A percentile compares a stretch with the other conserved stretches of the same genome.
phyloP scores from a whole-genome alignment of 371 early-diverging fungal species.

The Parasitella parasitica region DNA sequence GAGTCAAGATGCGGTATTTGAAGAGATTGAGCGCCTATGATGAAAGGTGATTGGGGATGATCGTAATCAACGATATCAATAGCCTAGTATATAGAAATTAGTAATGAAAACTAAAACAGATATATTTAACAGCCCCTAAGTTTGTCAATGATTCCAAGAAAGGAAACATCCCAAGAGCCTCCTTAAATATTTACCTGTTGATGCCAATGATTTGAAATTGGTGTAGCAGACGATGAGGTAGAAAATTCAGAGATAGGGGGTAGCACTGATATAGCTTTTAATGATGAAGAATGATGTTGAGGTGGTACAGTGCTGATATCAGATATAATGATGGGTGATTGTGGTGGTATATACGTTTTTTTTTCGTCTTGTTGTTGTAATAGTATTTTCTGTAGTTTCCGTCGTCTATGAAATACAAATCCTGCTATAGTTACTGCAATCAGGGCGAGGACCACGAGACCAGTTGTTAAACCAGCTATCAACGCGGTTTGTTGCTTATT shows the following conservation, averaged over 20 bases:
- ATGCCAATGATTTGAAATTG: not conserved
- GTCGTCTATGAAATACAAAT: conserved; percentile 31
- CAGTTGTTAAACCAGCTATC: conserved; percentile 39
- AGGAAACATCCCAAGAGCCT: not conserved
- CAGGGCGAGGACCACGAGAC: conserved; percentile 24
- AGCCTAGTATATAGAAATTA: not conserved
- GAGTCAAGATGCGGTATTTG: conserved; percentile 36
- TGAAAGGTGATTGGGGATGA: conserved; percentile 23
- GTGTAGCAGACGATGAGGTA: not conserved
- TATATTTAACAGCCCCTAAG: not conserved
- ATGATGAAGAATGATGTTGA: conserved; percentile 4
- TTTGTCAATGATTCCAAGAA: not conserved
- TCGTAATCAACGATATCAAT: conserved; percentile 7
- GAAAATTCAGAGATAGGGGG: not conserved
- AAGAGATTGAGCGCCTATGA: conserved; percentile 24
- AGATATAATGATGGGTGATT: conserved; percentile 2
- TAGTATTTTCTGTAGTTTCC: conserved; percentile 6
- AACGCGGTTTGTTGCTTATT: conserved; percentile 9
- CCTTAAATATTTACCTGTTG: conserved; percentile 1
- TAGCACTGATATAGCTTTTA: not conserved
- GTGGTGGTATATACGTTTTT: not conserved
- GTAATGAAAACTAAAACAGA: not conserved
- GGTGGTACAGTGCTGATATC: conserved; percentile 1
- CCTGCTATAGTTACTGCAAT: conserved; percentile 27
- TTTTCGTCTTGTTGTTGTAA: conserved; percentile 2